Conservation (phyloP, 2,329 filamentous ascomycete genomes). For the Verticillium dahliae region DNA sequence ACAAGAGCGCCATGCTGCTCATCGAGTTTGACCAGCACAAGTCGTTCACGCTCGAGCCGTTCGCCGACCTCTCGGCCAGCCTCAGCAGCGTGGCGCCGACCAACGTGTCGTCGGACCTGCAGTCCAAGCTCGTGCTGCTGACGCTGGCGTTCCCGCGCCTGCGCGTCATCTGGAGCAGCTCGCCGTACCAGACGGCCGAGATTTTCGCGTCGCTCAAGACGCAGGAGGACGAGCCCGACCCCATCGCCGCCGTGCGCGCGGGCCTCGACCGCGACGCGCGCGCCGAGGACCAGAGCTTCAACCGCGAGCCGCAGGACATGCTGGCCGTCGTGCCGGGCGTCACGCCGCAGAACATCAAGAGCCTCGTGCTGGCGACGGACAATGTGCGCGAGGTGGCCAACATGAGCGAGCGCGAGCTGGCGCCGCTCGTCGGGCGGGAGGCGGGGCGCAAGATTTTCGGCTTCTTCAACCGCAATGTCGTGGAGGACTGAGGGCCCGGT, state of each 20-base stretch:
- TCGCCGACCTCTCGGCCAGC: conserved; percentile 60
- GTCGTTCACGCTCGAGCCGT: conserved; percentile 86
- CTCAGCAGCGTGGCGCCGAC: conserved; percentile 56
- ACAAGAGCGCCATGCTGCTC: conserved; percentile 81
- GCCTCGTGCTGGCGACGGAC: conserved; percentile 64
- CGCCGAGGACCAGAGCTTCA: conserved; percentile 67
- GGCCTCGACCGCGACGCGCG: conserved; percentile 63
- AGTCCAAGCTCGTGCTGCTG: conserved; percentile 85
- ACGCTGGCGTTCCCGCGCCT: conserved; percentile 87
- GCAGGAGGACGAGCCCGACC: conserved; percentile 84
- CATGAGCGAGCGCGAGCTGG: conserved; percentile 68
- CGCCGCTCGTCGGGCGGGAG: conserved; percentile 69
- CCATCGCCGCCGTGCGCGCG: conserved; percentile 74
- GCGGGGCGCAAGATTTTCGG: conserved; percentile 67
- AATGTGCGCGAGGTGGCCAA: conserved; percentile 81
- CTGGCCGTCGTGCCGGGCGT: conserved; percentile 78
- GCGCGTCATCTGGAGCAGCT: conserved; percentile 88
- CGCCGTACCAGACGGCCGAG: conserved; percentile 92
- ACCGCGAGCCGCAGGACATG: conserved; percentile 86
- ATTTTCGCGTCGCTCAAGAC: conserved; percentile 94
- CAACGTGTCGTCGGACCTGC: conserved; percentile 62
- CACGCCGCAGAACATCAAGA: conserved; percentile 69
- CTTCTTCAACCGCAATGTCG: conserved; percentile 69
- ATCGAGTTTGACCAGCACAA: conserved; percentile 99
- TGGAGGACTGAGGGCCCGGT: conserved; percentile 36